A percentile compares a stretch with the other conserved stretches of the same genome.
Conservation (phyloP, 768 basidiomycete species). For the Podaxis rugospora region DNA sequence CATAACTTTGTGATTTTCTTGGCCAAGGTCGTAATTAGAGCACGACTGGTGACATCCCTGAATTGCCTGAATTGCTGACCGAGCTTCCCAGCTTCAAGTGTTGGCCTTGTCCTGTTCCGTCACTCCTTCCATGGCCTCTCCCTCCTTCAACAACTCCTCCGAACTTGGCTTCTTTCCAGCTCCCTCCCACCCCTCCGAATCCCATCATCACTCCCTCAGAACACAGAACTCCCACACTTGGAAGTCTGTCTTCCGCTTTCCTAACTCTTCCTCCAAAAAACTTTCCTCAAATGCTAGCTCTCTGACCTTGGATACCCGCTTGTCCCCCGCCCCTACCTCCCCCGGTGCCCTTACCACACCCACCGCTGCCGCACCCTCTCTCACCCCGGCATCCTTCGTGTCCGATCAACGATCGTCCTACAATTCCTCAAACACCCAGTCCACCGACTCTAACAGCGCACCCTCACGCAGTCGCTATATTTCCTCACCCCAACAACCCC, state of each 20-base stretch:
- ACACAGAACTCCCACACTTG: constrained; percentile 39
- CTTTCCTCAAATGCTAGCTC: constrained; percentile 35
- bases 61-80: constrained; percentile 2
- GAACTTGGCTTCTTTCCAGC: constrained; percentile 19
- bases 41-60: constrained; percentile 18
- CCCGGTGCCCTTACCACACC: constrained; percentile 33
- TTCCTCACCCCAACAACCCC: constrained; percentile 20
- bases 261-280: constrained; percentile 61
- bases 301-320: constrained; percentile 47
- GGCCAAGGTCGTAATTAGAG: constrained; percentile 21
- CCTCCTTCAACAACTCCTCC: constrained; percentile 18
- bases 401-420: constrained; percentile 70
- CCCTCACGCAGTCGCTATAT: constrained; percentile 23
- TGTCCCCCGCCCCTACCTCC: constrained; percentile 28
- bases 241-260: constrained; percentile 75
- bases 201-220: constrained; percentile 25
- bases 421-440: constrained; percentile 74
- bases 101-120: constrained; percentile 13
- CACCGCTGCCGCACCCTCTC: constrained; percentile 41
- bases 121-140: constrained; percentile 21
- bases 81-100: constrained; percentile 13
- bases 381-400: constrained; percentile 50
- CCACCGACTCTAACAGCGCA: constrained; percentile 61
- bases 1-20: constrained; percentile 24
- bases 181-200: constrained; percentile 17